Evolutionary conservation across 441 rosid genomes (phyloP), one percentile per base, ranked within the genome.

Genomic region (Erysimum cheiri): DNA sequence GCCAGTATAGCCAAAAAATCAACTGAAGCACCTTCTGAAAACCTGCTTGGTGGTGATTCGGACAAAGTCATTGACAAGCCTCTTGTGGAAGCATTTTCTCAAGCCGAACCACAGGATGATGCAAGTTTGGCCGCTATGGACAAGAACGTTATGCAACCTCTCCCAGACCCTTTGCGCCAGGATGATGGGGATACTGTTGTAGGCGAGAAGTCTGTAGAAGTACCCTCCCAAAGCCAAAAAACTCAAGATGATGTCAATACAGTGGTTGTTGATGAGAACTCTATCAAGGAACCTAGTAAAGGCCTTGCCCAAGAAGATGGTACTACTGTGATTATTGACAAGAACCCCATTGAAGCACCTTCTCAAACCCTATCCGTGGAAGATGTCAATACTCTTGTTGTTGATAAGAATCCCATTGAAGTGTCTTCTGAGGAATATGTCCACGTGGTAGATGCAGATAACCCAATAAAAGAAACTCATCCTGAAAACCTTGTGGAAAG

Each of bases 351-450:
- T 35, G 76, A 76, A 59, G 72, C 32, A 17, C 72, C 76, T 54
- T 65, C 76, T 71, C 65, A 66, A 40, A 54, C 72, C 37, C 24
- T 31, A 31, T 65, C 76, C 2, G 11, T 29, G 39, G 80, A 70
- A 53, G 80, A 65, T 60, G 76, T 5, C 19, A 14, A 43, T 59
- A 59, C 44, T 59, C 40, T 70, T 56, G 67, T 75, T 76, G 72
- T 76, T 44, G 80, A 77, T 37, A 77, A 77, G 60, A 71, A 71
- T 77, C 80, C 70, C 47, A 77, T 77, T 61, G 76, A 66, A 60
- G 60, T 66, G 49, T 71, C 76, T 14, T 66, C 80, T 54, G 76
- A 71, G 54, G 69, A 70, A 11, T 12, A 57, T 41, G 50, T 56
- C 17, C 66, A 76, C 47, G 67, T 70, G 29, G 67, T 49, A 43